Evolutionary conservation across 129 eudicot species (phyloP).

Genomic region (Lonicera japonica): DNA sequence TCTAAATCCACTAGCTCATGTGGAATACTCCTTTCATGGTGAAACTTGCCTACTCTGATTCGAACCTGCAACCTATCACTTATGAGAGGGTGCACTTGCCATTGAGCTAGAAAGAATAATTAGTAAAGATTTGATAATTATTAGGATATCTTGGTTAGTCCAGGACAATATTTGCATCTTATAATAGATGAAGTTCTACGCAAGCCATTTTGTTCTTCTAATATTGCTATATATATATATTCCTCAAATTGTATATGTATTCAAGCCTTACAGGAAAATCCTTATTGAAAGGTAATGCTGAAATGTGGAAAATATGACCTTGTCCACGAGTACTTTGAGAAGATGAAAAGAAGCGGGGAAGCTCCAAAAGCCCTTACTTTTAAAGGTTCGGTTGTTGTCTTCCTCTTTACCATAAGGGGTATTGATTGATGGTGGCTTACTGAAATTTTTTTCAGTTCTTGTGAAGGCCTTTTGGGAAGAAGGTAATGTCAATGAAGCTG

Average conservation of each 20-base stretch:
- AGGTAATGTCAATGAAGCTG: constrained; percentile 74
- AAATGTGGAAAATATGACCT: constrained; percentile 72
- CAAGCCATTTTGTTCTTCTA: too few species aligned
- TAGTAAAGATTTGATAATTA: too few species aligned
- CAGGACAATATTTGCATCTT: too few species aligned
- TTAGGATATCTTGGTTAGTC: too few species aligned
- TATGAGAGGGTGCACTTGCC: too few species aligned
- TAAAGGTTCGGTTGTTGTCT: constrained; percentile 46
- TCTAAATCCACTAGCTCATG: too few species aligned
- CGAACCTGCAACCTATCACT: too few species aligned
- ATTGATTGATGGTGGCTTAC: constrained; percentile 8
- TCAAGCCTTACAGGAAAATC: constrained; percentile 24
- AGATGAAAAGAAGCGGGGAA: constrained; percentile 78
- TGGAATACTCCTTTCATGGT: too few species aligned
- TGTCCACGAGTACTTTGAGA: constrained; percentile 67
- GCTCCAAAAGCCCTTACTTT: constrained; percentile 85
- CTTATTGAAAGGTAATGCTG: constrained; percentile 78
- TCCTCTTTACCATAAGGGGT: constrained; percentile 1
- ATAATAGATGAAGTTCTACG: too few species aligned
- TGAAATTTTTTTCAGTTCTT: constrained; percentile 53
- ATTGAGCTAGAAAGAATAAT: too few species aligned
- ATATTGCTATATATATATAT: too few species aligned
- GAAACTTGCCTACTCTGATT: too few species aligned
- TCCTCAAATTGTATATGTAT: constrained; percentile 5
- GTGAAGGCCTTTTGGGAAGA: constrained; percentile 78